Evolutionary conservation across 352 stramenopile species (phyloP).

Genomic region (Globisporangium cylindrosporum): DNA sequence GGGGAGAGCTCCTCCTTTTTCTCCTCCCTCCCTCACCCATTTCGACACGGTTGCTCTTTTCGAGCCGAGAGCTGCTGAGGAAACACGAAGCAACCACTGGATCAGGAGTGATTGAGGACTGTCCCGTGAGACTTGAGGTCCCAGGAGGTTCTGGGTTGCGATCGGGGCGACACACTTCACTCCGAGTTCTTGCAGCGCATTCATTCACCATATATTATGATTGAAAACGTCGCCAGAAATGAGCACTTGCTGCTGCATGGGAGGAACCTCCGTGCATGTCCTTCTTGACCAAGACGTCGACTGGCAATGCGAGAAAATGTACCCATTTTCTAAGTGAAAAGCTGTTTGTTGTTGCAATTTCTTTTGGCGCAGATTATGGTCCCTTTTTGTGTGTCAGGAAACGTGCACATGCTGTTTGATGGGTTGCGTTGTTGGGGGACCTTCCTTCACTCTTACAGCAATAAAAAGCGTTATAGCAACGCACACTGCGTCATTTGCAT

Average conservation of each 20-base stretch:
- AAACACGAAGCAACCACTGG: not conserved
- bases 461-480: not conserved
- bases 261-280: not conserved
- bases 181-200: not conserved
- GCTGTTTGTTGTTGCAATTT: not conserved
- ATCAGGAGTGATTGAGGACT: not conserved
- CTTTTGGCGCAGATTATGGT: not conserved
- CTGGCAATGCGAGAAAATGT: not conserved
- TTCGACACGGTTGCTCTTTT: conserved; percentile 1
- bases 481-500: not conserved
- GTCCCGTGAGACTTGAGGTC: not conserved
- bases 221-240: too few species aligned
- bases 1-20: not conserved
- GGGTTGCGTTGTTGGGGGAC: not conserved
- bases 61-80: not conserved
- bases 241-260: too few species aligned
- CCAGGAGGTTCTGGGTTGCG: not conserved
- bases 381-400: not conserved
- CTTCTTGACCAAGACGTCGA: not conserved
- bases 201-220: too few species aligned
- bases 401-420: not conserved
- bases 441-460: not conserved
- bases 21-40: conserved; percentile 1
- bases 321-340: not conserved
- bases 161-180: not conserved